phyloP scores from a whole-genome alignment of 164 flowering plant species.

The Vitis vinifera region ASM3070453v1 NC_081816.1:23812001-23812500 shows the following conservation, averaged over 20 bases:
- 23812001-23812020: neutral
- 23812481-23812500: too few relatives aligned
- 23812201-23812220: neutral
- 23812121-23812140: slow-evolving; percentile 2
- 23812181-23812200: slow-evolving; percentile 1
- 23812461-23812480: too few relatives aligned
- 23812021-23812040: neutral
- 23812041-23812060: slow-evolving; percentile 8
- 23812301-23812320: neutral
- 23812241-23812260: neutral
- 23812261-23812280: too few relatives aligned
- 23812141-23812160: slow-evolving; percentile 6
- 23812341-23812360: slow-evolving; percentile 29
- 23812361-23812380: slow-evolving; percentile 53
- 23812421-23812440: slow-evolving; percentile 35
- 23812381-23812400: slow-evolving; percentile 54
- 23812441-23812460: slow-evolving; percentile 26
- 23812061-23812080: neutral
- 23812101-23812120: slow-evolving; percentile 2
- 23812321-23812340: slow-evolving; percentile 17
- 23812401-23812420: slow-evolving; percentile 40
- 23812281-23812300: neutral
- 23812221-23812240: neutral
- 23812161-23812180: neutral
- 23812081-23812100: slow-evolving; percentile 1